Conservation (phyloP, 208 protist genomes). For the Entamoeba invadens region DNA sequence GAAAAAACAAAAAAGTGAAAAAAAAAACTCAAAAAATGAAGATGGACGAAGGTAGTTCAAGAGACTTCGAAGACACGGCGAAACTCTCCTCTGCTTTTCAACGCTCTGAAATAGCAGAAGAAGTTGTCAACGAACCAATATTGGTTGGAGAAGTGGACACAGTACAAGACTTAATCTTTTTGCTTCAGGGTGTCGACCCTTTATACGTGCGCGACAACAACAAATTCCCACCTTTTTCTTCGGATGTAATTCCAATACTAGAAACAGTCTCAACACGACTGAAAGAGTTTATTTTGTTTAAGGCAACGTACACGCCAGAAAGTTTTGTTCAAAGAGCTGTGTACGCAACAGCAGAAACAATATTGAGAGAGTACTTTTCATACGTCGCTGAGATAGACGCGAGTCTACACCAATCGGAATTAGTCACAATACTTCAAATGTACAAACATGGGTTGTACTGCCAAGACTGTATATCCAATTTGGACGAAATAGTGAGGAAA, state of each 20-base stretch:
- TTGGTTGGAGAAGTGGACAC: not conserved
- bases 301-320: not conserved
- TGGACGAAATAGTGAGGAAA: not conserved
- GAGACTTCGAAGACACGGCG: too few relatives aligned
- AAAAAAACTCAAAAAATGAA: too few relatives aligned
- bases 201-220: not conserved
- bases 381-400: not conserved
- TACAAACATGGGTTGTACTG: not conserved
- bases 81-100: too few relatives aligned
- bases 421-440: not conserved
- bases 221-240: not conserved
- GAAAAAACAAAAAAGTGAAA: too few relatives aligned
- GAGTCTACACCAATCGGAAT: not conserved
- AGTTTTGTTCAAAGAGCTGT: not conserved
- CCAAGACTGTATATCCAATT: not conserved
- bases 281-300: not conserved
- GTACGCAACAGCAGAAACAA: not conserved
- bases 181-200: not conserved
- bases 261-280: not conserved
- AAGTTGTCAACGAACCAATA: not conserved
- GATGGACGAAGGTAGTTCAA: too few relatives aligned
- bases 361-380: not conserved
- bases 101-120: too few relatives aligned
- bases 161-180: not conserved
- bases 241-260: not conserved